Evolutionary conservation across 345 rosid genomes (phyloP).

Genomic region (Streptanthus diversifolius): DNA sequence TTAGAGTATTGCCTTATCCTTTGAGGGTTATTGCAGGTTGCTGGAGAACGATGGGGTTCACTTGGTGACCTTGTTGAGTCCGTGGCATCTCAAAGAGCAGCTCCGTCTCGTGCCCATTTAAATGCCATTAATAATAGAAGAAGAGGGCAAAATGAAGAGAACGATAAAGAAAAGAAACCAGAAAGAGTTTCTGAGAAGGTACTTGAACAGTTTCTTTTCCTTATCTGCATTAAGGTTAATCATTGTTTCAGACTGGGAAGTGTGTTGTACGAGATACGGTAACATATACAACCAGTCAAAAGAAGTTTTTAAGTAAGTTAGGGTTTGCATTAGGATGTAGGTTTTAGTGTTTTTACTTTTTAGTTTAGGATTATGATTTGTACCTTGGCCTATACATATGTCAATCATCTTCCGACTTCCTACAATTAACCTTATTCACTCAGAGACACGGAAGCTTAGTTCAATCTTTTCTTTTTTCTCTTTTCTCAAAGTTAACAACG

Average conservation of each 20-base stretch:
- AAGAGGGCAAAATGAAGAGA: slow-evolving; percentile 41
- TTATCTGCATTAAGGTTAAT: not conserved
- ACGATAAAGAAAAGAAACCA: slow-evolving; percentile 28
- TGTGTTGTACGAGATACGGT: no score
- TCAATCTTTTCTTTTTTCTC: not conserved
- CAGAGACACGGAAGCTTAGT: not conserved
- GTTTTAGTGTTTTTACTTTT: no score
- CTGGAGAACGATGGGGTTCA: slow-evolving; percentile 72
- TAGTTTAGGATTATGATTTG: no score
- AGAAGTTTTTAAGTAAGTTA: no score
- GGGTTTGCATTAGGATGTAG: no score
- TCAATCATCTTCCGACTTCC: no score
- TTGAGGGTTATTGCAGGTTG: slow-evolving; percentile 55
- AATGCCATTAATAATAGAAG: slow-evolving; percentile 68
- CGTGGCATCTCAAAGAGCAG: slow-evolving; percentile 60
- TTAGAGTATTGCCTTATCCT: slow-evolving; percentile 12
- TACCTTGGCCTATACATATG: no score
- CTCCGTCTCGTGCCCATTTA: slow-evolving; percentile 87
- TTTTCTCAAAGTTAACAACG: not conserved
- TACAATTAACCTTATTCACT: no score
- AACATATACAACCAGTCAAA: no score
- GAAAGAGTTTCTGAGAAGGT: slow-evolving; percentile 52
- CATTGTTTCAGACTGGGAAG: not conserved
- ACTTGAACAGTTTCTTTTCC: not conserved
- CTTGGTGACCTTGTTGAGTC: slow-evolving; percentile 74